Conservation (phyloP, 345 rosid genomes). For the Passiflora organensis region DNA sequence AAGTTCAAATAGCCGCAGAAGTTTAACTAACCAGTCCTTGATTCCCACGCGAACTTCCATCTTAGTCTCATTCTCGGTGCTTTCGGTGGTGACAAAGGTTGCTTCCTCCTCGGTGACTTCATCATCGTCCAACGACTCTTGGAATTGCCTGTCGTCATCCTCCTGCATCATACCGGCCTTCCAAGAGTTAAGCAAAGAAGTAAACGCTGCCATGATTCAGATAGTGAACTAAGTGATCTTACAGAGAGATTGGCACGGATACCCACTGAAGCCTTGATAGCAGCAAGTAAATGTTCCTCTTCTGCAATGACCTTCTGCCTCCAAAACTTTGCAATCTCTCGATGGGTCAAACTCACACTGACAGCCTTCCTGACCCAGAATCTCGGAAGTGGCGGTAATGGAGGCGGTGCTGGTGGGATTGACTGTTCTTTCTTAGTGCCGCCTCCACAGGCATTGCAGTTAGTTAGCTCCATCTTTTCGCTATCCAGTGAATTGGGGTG, state of each 20-base stretch:
- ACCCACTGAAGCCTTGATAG: slow-evolving; percentile 85
- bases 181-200: not conserved
- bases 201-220: not conserved
- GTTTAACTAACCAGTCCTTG: slow-evolving; percentile 65
- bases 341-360: slow-evolving; percentile 57
- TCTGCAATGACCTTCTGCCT: slow-evolving; percentile 58
- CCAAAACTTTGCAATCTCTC: slow-evolving; percentile 79
- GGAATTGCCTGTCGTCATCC: slow-evolving; percentile 55
- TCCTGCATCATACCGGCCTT: slow-evolving; percentile 32
- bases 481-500: not conserved
- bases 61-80: slow-evolving; percentile 8
- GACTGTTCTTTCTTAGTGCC: too few relatives aligned
- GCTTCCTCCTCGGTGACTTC: slow-evolving; percentile 13
- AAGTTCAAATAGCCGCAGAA: not conserved
- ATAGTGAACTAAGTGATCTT: slow-evolving; percentile 14
- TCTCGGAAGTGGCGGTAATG: slow-evolving; percentile 41
- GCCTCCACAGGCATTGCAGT: slow-evolving; percentile 22
- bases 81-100: not conserved
- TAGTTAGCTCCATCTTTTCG: slow-evolving; percentile 38
- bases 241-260: slow-evolving; percentile 70
- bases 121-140: slow-evolving; percentile 49
- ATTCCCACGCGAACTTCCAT: slow-evolving; percentile 55
- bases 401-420: slow-evolving; percentile 45
- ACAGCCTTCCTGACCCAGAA: slow-evolving; percentile 33
- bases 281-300: slow-evolving; percentile 86